Evolutionary conservation across 345 rosid genomes (phyloP), one percentile per base, ranked within the genome.

Genomic region (Eucalyptus urophylla): DNA sequence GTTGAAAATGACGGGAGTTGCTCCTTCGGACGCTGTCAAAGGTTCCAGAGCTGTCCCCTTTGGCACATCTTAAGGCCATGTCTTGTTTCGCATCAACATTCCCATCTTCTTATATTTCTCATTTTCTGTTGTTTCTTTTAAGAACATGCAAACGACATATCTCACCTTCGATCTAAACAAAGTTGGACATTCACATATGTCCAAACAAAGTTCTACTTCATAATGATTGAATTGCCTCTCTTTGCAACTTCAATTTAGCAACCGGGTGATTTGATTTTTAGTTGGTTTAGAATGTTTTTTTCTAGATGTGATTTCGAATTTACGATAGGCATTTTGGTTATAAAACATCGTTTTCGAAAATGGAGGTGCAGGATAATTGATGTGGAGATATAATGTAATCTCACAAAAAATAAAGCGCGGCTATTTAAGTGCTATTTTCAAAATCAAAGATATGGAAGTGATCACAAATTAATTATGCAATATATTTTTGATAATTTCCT

Each of bases 401-500:
- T 60, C n/a, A 19, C 67, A 11, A 60, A 60, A 60, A 60, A 11
- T 27, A 25, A 25, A 27, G 4, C 31, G 0, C 0, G 1, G 16
- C 67, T 56, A 8, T 22, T 24, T 24, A 56, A 22, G 62, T 21
- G 62, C 1, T 10, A 27, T 27, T 12, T 60, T 5, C n/a, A 25
- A 27, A 60, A 25, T 0, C 67, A 27, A 8, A 60, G n/a, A 29
- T 3, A 25, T 60, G 67, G 31, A 60, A 60, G 15, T 60, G 31
- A 29, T 11, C 31, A 5, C 15, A 27, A 25, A 12, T 60, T 12
- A 60, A 60, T 0, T 60, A 15, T 27, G 67, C 29, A 8, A 56
- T 8, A 24, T 56, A 2, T 56, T 56, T 56, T 22, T 8, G 11
- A 11, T 24, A 56, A 56, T 22, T 56, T 11, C 62, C 2, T 27